Evolutionary conservation across 306 rosid species (phyloP).

Genomic region (Mimosa bimucronata): DNA sequence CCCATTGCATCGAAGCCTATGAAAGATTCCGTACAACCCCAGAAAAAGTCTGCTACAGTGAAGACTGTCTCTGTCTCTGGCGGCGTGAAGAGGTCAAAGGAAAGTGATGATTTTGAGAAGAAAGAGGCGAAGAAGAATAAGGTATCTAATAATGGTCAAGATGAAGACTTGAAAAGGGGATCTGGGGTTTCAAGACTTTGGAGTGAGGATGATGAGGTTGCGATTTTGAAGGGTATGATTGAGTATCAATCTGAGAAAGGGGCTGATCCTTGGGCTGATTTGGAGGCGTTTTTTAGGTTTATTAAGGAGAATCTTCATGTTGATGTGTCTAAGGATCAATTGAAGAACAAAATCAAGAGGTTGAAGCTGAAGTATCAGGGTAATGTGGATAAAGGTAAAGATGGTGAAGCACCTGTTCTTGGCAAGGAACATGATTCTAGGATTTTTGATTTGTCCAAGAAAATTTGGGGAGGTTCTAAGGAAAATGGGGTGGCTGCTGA

Average conservation of each 20-base stretch:
- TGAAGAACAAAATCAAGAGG: slow-evolving; percentile 50
- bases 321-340: slow-evolving; percentile 41
- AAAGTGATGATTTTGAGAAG: slow-evolving; percentile 15
- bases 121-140: slow-evolving; percentile 44
- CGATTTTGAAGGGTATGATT: slow-evolving; percentile 48
- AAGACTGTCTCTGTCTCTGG: background rate
- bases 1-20: slow-evolving; percentile 47
- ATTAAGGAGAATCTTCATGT: slow-evolving; percentile 41
- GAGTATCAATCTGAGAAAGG: slow-evolving; percentile 45
- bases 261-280: slow-evolving; percentile 36
- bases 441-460: slow-evolving; percentile 42
- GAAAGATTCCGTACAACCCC: slow-evolving; percentile 30
- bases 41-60: background rate
- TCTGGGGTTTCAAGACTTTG: slow-evolving; percentile 41
- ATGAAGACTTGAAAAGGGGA: slow-evolving; percentile 46
- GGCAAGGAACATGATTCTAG: slow-evolving; percentile 45
- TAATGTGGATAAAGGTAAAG: slow-evolving; percentile 30
- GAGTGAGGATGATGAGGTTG: slow-evolving; percentile 54
- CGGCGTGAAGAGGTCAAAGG: slow-evolving; percentile 27
- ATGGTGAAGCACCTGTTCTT: slow-evolving; percentile 40
- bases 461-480: slow-evolving; percentile 41
- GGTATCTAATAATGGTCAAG: slow-evolving; percentile 32
- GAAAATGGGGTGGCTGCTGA: slow-evolving; percentile 9
- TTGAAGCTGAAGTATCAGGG: slow-evolving; percentile 51
- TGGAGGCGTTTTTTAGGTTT: slow-evolving; percentile 44